Evolutionary conservation across 768 basidiomycete genomes (phyloP).

Genomic region (Gymnopilus dilepis): DNA sequence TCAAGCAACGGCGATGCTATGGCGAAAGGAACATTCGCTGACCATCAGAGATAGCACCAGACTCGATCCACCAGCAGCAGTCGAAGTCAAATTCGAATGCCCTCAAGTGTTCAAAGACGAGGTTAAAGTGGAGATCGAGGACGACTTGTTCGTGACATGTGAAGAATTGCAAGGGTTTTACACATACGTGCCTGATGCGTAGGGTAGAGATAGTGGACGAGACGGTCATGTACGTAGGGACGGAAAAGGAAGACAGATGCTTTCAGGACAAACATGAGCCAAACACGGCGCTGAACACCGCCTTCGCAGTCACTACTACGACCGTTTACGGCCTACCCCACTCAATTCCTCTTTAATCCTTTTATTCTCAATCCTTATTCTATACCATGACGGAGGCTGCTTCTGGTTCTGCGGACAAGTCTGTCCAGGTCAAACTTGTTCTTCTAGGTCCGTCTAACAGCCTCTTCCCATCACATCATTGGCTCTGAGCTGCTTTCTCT

Average conservation of each 20-base stretch:
- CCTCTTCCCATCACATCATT: constrained; percentile 10
- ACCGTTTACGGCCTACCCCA: constrained; percentile 22
- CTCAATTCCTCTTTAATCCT: constrained; percentile 3
- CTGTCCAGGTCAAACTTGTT: constrained; percentile 97
- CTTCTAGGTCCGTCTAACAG: constrained; percentile 68
- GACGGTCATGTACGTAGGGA: not conserved
- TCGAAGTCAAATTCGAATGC: constrained; percentile 37
- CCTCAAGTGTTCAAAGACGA: constrained; percentile 40
- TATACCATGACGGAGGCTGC: constrained; percentile 73
- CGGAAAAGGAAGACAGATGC: constrained; percentile 8
- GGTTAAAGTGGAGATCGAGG: constrained; percentile 44
- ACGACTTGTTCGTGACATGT: constrained; percentile 50
- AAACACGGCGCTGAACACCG: constrained; percentile 28
- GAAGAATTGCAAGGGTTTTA: constrained; percentile 47
- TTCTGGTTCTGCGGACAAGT: constrained; percentile 81
- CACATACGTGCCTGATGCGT: not conserved
- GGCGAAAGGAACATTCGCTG: constrained; percentile 16
- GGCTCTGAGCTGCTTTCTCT: constrained; percentile 14
- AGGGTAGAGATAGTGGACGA: not conserved
- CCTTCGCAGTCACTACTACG: constrained; percentile 20
- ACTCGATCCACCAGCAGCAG: not conserved
- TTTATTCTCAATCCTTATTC: constrained; percentile 1
- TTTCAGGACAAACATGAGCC: constrained; percentile 25
- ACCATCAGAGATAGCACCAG: not conserved
- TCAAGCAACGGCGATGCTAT: constrained; percentile 18